phyloP scores from a whole-genome alignment of 345 rosid genomes.

The Citrus cavaleriei region DNA sequence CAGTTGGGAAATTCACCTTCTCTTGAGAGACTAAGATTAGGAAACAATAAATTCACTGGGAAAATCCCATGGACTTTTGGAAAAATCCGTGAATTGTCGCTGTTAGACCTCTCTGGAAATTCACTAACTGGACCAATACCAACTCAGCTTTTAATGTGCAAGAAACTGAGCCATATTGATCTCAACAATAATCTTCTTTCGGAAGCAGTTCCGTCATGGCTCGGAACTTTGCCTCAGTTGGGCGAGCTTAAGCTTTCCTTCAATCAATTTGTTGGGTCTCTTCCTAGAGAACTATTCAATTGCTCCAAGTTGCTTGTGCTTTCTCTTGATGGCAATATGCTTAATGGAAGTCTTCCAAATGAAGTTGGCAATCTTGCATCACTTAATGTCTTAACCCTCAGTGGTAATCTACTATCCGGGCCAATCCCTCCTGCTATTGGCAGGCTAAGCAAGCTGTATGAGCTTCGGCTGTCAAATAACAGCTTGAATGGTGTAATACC shows the following conservation, averaged over 20 bases:
- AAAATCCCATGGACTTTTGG: conserved; percentile 79
- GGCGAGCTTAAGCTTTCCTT: conserved; percentile 85
- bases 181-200: conserved; percentile 76
- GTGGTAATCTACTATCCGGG: conserved; percentile 61
- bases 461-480: conserved; percentile 69
- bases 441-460: conserved; percentile 64
- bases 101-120: conserved; percentile 76
- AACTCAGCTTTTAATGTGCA: conserved; percentile 61
- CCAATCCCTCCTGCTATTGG: conserved; percentile 60
- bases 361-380: conserved; percentile 58
- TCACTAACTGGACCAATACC: conserved; percentile 70
- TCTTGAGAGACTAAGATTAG: conserved; percentile 82
- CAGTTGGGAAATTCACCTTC: conserved; percentile 67
- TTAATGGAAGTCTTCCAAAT: conserved; percentile 59
- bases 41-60: conserved; percentile 70
- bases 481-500: conserved; percentile 67
- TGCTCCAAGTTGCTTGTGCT: conserved; percentile 69
- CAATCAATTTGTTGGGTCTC: conserved; percentile 57
- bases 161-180: conserved; percentile 72
- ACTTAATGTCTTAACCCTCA: conserved; percentile 64
- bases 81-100: conserved; percentile 51
- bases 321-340: conserved; percentile 57
- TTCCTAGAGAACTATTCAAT: conserved; percentile 65
- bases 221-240: conserved; percentile 55
- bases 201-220: conserved; percentile 70